Evolutionary conservation across 1,284 basidiomycete genomes (phyloP), one percentile per base, ranked within the genome.

Genomic region (Malassezia sympodialis): DNA sequence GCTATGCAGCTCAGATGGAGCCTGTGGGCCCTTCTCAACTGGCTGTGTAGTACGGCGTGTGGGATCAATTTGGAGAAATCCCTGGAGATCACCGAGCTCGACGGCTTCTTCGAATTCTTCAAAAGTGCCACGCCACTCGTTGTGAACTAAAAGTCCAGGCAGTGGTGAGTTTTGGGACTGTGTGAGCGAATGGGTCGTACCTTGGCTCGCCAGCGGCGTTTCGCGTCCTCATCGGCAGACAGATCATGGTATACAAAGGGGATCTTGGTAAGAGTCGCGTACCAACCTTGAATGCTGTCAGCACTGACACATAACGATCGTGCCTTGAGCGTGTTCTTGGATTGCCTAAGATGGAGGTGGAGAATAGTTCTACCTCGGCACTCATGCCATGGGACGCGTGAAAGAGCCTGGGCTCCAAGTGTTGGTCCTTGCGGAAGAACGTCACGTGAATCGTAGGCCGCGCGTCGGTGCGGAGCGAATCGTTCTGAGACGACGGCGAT

Each of bases 71-170:
- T 60, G 52, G 2, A 74, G 58, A 23, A 74, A 73, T 26, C 68
- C 50, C 34, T 66, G 63, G 15, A 74, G 60, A 59, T 73, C 70
- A 30, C 69, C 70, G 37, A 65, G 68, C 48, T 74, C 72, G 50
- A 74, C 68, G 0, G 70, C 64, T 56, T 74, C 69, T 44, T 74
- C 69, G 37, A 74, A 74, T 21, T 74, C 72, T 35, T 70, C 71
- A 49, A 55, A 74, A 14, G 69, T 67, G 4, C 72, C 72, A 8
- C 69, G 51, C 72, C 72, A 74, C 41, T 74, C 72, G 46, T 73
- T 72, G 56, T 73, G 64, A 23, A 74, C 71, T 8, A 74, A 56
- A 30, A 74, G 56, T 5, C 69, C 69, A 15, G 72, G 72, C 34
- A 74, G 64, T 34, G 63, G 62, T 12, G 63, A 59, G 46, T 73